Evolutionary conservation across 1,284 basidiomycete genomes (phyloP).

Genomic region (Moniliella sp.): DNA sequence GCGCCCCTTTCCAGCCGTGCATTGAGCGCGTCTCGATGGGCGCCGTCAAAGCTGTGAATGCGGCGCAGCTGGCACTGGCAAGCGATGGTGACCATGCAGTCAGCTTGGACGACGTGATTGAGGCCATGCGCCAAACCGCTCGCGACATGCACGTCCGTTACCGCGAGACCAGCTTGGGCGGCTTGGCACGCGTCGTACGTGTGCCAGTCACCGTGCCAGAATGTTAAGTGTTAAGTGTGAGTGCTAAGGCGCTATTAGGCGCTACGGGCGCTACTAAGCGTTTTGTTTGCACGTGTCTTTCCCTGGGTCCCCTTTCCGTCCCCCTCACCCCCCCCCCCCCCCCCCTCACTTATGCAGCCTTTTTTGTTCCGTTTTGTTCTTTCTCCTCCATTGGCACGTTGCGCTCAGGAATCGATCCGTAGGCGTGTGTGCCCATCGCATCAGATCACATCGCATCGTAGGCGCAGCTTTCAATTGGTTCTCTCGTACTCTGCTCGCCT

Average conservation of each 20-base stretch:
- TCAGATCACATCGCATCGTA: no score
- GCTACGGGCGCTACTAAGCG: no score
- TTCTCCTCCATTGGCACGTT: no score
- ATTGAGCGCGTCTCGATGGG: conserved; percentile 64
- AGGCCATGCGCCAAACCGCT: conserved; percentile 48
- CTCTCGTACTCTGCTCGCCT: no score
- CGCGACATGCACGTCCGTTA: conserved; percentile 38
- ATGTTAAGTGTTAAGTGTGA: conserved; percentile 6
- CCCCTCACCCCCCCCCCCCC: no score
- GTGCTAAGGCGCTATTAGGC: neutral
- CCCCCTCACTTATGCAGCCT: no score
- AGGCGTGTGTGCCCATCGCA: no score
- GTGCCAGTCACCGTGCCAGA: conserved; percentile 27
- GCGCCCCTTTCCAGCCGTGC: conserved; percentile 74
- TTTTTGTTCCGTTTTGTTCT: no score
- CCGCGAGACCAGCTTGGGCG: conserved; percentile 21
- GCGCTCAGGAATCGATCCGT: no score
- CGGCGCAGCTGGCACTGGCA: conserved; percentile 74
- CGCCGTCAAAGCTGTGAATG: conserved; percentile 40
- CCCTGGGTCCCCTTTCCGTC: no score
- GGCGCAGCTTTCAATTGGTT: no score
- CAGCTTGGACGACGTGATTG: conserved; percentile 79
- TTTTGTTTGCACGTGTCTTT: no score
- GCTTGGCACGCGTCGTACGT: conserved; percentile 18
- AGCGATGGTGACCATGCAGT: conserved; percentile 62